Base-by-base conservation (phyloP, 768 basidiomycete genomes). In the Lentinula detonsa region DNA sequence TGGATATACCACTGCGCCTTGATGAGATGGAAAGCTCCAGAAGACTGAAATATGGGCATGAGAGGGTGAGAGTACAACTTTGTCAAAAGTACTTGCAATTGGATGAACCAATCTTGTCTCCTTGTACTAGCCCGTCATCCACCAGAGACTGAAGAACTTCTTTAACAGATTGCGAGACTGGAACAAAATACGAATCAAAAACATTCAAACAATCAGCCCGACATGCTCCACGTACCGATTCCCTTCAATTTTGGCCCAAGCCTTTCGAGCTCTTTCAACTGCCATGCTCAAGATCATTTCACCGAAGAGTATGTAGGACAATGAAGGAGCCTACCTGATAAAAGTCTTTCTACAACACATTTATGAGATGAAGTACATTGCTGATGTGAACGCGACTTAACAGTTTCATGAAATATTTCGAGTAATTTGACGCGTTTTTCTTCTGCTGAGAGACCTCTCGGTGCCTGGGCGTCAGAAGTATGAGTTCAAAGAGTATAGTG, bases 21-120 rank as follows among this genome's bases (percentile, higher is more conserved):
- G 83, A 61, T 95, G 91, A 1, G 92, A 94, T 15, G 94, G 94
- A 70, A 97, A 96, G 68, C 91, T 91, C 95, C 95, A 97, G 72
- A 92, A 96, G 74, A 95, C 94, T 95, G 58, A 55, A 23, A 9
- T n/a, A 18, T 11, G 28, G 15, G 8, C 33, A 57, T 28, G n/a
- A 42, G 54, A 5, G 13, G 16, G 16, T 39, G 16, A 23, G 18
- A 37, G 3, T 21, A 0, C 11, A 11, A 43, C 4, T 7, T n/a
- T 15, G 34, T n/a, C 15, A 23, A 48, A n/a, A 10, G n/a, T 65
- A 73, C 88, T 66, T 70, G 93, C 95, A 97, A 70, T 96, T 97
- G 3, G 92, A 93, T 8, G 94, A 90, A 35, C 95, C 95, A 60
- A 96, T 95, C 75, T 98, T 98, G 72, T 98, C 95, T 49, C 78